These are phyloP conservation scores for Elongisporangium prolatum DNA, from an alignment of 352 stramenopile genomes.

Conservation along the genomic window DNA sequence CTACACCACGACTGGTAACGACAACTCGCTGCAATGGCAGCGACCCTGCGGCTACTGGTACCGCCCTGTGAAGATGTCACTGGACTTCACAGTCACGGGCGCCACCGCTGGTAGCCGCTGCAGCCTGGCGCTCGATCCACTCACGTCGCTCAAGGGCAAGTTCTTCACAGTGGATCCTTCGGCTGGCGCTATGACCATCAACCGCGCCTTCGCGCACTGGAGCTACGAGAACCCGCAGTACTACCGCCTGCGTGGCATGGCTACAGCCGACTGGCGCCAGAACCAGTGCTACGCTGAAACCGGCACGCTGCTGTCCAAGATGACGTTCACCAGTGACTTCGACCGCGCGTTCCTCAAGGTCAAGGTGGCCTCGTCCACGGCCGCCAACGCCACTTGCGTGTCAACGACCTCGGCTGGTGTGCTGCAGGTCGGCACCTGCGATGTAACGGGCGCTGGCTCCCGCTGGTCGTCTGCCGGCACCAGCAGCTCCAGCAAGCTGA, in stretches of 20 bases:
- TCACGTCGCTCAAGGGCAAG: constrained; percentile 14
- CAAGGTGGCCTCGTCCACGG: constrained; percentile 11
- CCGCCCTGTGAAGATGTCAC: constrained; percentile 29
- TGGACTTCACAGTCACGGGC: constrained; percentile 23
- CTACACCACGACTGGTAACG: constrained; percentile 21
- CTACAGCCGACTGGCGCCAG: constrained; percentile 15
- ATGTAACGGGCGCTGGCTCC: constrained; percentile 1
- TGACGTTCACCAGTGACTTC: constrained; percentile 21
- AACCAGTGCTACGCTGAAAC: constrained; percentile 33
- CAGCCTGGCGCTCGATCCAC: constrained; percentile 10
- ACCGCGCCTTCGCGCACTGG: constrained; percentile 23
- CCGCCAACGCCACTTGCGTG: constrained; percentile 8
- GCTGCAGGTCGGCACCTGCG: constrained; percentile 13
- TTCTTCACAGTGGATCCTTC: constrained; percentile 13
- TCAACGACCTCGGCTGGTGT: constrained; percentile 7
- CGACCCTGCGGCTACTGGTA: constrained; percentile 26
- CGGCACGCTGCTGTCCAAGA: constrained; percentile 10
- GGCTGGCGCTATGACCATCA: constrained; percentile 11
- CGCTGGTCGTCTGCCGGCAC: constrained; percentile 11
- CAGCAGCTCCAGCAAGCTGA: neutral
- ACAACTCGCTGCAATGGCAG: constrained; percentile 13
- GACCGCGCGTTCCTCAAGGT: constrained; percentile 23
- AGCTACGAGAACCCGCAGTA: constrained; percentile 21
- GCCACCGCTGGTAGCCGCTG: constrained; percentile 14
- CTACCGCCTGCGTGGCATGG: constrained; percentile 25